Evolutionary conservation across 352 stramenopile genomes (phyloP).

Genomic region (Globisporangium spinosum): DNA sequence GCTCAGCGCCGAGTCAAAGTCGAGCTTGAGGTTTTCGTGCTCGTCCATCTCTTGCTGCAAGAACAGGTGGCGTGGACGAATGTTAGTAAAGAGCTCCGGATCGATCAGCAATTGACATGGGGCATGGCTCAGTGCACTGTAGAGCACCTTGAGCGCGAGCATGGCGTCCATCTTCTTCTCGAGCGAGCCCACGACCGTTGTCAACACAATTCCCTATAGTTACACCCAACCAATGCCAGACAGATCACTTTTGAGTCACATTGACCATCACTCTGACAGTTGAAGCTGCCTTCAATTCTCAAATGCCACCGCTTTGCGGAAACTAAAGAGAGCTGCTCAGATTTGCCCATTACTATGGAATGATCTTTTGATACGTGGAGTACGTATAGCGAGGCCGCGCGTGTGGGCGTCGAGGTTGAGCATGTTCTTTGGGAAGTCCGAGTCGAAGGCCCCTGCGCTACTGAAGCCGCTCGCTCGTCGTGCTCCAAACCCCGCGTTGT

Average conservation of each 20-base stretch:
- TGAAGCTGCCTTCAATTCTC: background rate
- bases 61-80: background rate
- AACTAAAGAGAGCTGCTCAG: background rate
- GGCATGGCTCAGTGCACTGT: background rate
- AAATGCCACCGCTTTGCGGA: background rate
- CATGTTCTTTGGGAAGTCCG: constrained; percentile 25
- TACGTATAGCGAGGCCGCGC: constrained; percentile 13
- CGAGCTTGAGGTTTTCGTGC: constrained; percentile 29
- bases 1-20: constrained; percentile 30
- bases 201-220: constrained; percentile 27
- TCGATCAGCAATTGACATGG: too few species aligned
- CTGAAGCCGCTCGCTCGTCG: constrained; percentile 1
- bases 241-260: background rate
- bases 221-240: background rate
- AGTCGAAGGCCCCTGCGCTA: constrained; percentile 14
- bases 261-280: constrained; percentile 1
- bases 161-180: constrained; percentile 41
- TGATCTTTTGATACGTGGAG: too few species aligned
- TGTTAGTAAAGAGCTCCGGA: background rate
- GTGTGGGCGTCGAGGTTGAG: constrained; percentile 13
- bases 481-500: background rate
- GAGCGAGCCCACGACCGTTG: constrained; percentile 26
- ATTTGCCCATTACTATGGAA: background rate
- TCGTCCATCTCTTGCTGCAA: constrained; percentile 28
- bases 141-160: constrained; percentile 23